phyloP scores from a whole-genome alignment of 495 filamentous ascomycete species.

The Penicillium odoratum region DNA sequence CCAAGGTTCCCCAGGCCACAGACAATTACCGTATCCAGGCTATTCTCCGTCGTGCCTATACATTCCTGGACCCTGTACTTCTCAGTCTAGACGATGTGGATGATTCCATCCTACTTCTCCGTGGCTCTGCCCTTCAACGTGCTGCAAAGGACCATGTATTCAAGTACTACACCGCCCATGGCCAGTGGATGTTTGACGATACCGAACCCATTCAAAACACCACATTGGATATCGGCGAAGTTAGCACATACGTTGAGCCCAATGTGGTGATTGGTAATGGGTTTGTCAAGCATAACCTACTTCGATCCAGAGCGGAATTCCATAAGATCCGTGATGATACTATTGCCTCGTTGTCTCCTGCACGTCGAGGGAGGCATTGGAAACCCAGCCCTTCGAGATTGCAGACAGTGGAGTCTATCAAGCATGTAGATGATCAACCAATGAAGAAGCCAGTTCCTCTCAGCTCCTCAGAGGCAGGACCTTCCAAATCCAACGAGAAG shows the following conservation, averaged over 20 bases:
- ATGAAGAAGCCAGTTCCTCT: too few relatives aligned
- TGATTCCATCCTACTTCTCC: not conserved
- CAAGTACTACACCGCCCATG: constrained; percentile 33
- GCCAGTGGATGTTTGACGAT: constrained; percentile 22
- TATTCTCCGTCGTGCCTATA: constrained; percentile 17
- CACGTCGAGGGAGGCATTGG: too few relatives aligned
- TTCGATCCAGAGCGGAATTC: not conserved
- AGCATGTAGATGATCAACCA: too few relatives aligned
- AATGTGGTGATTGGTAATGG: not conserved
- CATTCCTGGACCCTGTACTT: constrained; percentile 31
- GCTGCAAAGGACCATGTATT: constrained; percentile 17
- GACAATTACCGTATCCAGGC: constrained; percentile 13
- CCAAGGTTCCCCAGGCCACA: constrained; percentile 14
- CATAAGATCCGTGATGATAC: not conserved
- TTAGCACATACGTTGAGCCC: not conserved
- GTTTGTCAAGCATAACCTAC: not conserved
- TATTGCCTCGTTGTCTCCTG: too few relatives aligned
- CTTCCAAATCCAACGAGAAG: too few relatives aligned
- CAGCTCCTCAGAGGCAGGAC: too few relatives aligned
- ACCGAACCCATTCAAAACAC: not conserved
- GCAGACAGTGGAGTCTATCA: too few relatives aligned
- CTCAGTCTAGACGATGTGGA: constrained; percentile 16
- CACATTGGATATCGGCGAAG: not conserved
- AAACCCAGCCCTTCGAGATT: too few relatives aligned
- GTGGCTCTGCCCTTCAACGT: constrained; percentile 16